Evolutionary conservation across 805 yeast genomes (phyloP).

Genomic region (Saturnispora kantuleensis): DNA sequence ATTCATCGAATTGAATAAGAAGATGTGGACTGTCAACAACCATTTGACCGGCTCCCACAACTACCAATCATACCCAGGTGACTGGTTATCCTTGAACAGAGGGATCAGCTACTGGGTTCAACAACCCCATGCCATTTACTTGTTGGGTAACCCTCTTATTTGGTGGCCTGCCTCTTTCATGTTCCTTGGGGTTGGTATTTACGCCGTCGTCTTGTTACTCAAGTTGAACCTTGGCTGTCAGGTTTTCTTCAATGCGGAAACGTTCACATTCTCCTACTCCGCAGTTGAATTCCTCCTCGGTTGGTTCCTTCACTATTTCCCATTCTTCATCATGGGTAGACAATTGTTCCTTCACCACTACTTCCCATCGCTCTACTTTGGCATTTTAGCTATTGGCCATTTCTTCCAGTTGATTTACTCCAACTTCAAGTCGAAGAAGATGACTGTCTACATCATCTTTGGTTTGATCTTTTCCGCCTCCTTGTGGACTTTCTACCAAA

Average conservation of each 20-base stretch:
- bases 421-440: slow-evolving; percentile 29
- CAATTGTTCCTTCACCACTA: slow-evolving; percentile 92
- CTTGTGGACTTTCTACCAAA: slow-evolving; percentile 44
- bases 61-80: slow-evolving; percentile 60
- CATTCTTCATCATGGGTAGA: slow-evolving; percentile 82
- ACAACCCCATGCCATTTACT: slow-evolving; percentile 45
- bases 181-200: slow-evolving; percentile 40
- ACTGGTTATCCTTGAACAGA: slow-evolving; percentile 68
- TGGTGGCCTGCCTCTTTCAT: slow-evolving; percentile 65
- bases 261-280: slow-evolving; percentile 57
- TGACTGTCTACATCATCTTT: slow-evolving; percentile 36
- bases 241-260: slow-evolving; percentile 40
- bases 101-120: slow-evolving; percentile 79
- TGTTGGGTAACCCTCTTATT: slow-evolving; percentile 67
- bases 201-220: slow-evolving; percentile 36
- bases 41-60: slow-evolving; percentile 60
- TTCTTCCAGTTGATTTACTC: slow-evolving; percentile 25
- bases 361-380: slow-evolving; percentile 82
- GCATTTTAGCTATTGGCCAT: slow-evolving; percentile 28
- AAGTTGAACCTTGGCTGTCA: slow-evolving; percentile 53
- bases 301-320: slow-evolving; percentile 61
- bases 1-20: slow-evolving; percentile 52
- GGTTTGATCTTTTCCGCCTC: slow-evolving; percentile 40
- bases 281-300: slow-evolving; percentile 55
- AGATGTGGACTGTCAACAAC: slow-evolving; percentile 71